Evolutionary conservation across 768 basidiomycete genomes (phyloP), one percentile per base, ranked within the genome.

Genomic region (Calocybe cyanea): DNA sequence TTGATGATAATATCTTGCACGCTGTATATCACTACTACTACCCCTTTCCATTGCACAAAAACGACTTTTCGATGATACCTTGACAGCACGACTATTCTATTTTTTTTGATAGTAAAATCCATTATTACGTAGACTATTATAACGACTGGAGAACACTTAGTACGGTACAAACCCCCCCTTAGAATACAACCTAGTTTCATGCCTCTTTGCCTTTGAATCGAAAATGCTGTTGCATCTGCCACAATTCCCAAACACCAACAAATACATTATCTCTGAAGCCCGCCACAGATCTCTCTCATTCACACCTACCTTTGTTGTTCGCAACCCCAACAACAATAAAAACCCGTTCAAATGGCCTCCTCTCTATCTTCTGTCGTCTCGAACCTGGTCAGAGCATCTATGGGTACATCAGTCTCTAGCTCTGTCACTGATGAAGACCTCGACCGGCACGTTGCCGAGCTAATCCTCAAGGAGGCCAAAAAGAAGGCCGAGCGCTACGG

Each of bases 381-480:
- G 9, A 75, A 72, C 57, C 78, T 92, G 23, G 83, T 92, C 17
- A 75, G 89, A 11, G 87, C 89, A 1, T 82, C 80, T 20, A 83
- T 89, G 78, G 88, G 89, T 37, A 53, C 77, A 13, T 77, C 87
- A 0, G 67, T 86, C 1, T 56, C 81, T 5, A 61, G 64, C 43
- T 68, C 69, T 1, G 79, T 89, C 23, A 74, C 78, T 10, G 89
- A 95, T 59, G 85, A 85, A 15, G 91, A 96, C 57, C 79, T 98
- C 37, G 95, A 98, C 66, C 78, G 81, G 36, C 89, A 91, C 58
- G 91, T 99, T 21, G 92, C 92, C 2, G 87, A 92, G 41, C 77
- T 98, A 46, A 85, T 99, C 41, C 78, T 97, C 32, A 83, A 80
- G 53, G 96, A 98, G 64, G 95, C 96, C 1, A 92, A 90, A 69